Evolutionary conservation across 345 rosid species (phyloP).

Genomic region (Anacardium occidentale): DNA sequence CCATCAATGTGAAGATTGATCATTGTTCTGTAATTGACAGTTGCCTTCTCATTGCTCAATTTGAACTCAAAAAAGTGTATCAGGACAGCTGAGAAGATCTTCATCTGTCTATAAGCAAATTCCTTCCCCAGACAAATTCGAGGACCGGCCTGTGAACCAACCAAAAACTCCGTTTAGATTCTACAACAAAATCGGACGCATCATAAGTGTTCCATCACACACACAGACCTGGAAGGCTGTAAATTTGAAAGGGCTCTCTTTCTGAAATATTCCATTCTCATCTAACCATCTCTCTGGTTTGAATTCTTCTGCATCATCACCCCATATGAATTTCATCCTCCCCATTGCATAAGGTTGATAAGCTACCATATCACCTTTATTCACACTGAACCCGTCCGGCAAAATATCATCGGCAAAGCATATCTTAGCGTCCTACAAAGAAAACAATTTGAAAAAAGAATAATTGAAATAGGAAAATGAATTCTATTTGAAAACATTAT

Average conservation of each 20-base stretch:
- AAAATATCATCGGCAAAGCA: slow-evolving; percentile 57
- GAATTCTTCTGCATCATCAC: slow-evolving; percentile 49
- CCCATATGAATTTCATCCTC: slow-evolving; percentile 63
- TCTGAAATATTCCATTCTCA: slow-evolving; percentile 41
- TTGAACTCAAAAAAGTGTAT: slow-evolving; percentile 41
- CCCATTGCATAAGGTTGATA: slow-evolving; percentile 68
- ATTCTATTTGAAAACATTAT: neutral
- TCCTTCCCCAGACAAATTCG: slow-evolving; percentile 58
- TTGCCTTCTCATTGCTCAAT: slow-evolving; percentile 34
- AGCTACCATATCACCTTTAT: slow-evolving; percentile 48
- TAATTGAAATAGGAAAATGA: neutral
- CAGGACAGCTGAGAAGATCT: slow-evolving; percentile 52
- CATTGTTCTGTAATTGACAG: slow-evolving; percentile 56
- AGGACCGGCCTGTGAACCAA: slow-evolving; percentile 57
- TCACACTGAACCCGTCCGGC: slow-evolving; percentile 58
- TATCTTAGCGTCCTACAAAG: slow-evolving; percentile 48
- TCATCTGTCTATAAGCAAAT: slow-evolving; percentile 61
- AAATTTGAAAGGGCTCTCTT: slow-evolving; percentile 57
- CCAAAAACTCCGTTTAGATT: slow-evolving; percentile 1
- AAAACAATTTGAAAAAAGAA: neutral
- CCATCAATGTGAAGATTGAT: slow-evolving; percentile 57
- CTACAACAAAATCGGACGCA: no score
- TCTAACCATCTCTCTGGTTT: slow-evolving; percentile 58
- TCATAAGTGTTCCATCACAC: neutral
- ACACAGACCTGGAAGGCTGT: slow-evolving; percentile 55